These are phyloP conservation scores for Escallonia herrerae DNA, from an alignment of 129 eudicot species.

Conservation along the genomic window DNA sequence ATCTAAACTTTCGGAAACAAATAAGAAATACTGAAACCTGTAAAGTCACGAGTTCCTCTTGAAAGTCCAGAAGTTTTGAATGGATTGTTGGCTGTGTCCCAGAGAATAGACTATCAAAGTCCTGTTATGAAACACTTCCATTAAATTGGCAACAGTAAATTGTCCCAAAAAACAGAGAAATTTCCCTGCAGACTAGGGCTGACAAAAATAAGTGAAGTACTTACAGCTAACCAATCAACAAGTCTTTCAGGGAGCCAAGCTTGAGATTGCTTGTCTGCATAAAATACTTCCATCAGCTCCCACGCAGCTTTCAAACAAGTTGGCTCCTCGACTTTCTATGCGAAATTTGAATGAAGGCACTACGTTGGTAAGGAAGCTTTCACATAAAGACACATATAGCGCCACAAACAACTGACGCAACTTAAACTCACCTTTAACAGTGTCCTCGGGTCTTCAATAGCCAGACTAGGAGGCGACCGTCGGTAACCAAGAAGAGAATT, in stretches of 20 bases:
- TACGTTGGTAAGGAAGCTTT: neutral
- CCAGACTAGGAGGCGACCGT: slow-evolving; percentile 29
- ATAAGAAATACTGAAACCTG: slow-evolving; percentile 40
- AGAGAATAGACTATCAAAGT: slow-evolving; percentile 57
- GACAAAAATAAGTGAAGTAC: slow-evolving; percentile 9
- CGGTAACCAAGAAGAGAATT: slow-evolving; percentile 61
- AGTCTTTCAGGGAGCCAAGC: slow-evolving; percentile 84
- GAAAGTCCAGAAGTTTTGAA: slow-evolving; percentile 68
- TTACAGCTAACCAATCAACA: slow-evolving; percentile 94
- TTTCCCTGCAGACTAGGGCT: neutral
- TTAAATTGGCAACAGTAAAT: neutral
- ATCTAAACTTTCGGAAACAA: slow-evolving; percentile 9
- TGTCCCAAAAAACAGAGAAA: slow-evolving; percentile 6
- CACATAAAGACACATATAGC: neutral
- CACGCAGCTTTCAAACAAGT: slow-evolving; percentile 83
- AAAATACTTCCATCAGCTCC: slow-evolving; percentile 89
- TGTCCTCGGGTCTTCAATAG: slow-evolving; percentile 65
- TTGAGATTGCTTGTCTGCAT: slow-evolving; percentile 78
- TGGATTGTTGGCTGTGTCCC: slow-evolving; percentile 57
- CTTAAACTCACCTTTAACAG: slow-evolving; percentile 47
- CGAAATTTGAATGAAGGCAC: slow-evolving; percentile 6
- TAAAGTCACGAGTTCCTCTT: slow-evolving; percentile 47
- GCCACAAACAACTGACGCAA: slow-evolving; percentile 4
- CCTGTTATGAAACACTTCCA: slow-evolving; percentile 43
- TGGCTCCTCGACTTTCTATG: slow-evolving; percentile 66